Base-by-base conservation (phyloP, 768 basidiomycete genomes). In the Leccinum subgranulosum region DNA sequence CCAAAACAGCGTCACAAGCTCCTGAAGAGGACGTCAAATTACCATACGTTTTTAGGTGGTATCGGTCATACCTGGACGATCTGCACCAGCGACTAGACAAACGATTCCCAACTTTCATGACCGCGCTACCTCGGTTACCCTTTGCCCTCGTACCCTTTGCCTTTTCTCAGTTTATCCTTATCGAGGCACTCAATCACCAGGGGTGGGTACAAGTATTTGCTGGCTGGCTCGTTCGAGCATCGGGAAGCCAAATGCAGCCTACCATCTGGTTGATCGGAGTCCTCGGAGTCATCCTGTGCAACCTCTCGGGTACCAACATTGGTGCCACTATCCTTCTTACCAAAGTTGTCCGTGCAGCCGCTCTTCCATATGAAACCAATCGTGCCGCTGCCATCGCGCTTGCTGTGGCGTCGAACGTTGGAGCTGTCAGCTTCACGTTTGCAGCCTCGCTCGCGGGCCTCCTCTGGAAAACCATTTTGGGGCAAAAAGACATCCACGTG, bases 91-190 rank as follows among this genome's bases (percentile, higher is more conserved):
- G 15, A n/a, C 58, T 59, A 25, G 74, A 33, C 58, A 56, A 19
- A 21, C 76, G 77, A 46, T 91, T 92, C 69, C 93, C 92, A 0
- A 94, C 90, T 1, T 77, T 88, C 59, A 78, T 81, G 68, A 82
- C 81, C 10, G 82, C 85, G 21, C 74, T 86, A 21, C 80, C 84
- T 0, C 82, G 87, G 19, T 77, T 95, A 0, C 95, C 94, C 1
- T 84, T 94, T 58, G 80, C 84, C 12, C 83, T 97, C 7, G 76
- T 97, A 15, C 92, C 92, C 0, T 98, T 98, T 67, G 91, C 94
- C 0, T 94, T 98, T 68, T 87, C 89, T 1, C 93, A 95, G 73
- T 98, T 98, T 75, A 92, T 98, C 62, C 83, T 98, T 56, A 92
- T 96, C 57, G 89, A 95, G 67, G 90, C 81, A 0, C 80, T 98